Evolutionary conservation across 2,329 filamentous ascomycete species (phyloP).

Genomic region (Colletotrichum tropicale): DNA sequence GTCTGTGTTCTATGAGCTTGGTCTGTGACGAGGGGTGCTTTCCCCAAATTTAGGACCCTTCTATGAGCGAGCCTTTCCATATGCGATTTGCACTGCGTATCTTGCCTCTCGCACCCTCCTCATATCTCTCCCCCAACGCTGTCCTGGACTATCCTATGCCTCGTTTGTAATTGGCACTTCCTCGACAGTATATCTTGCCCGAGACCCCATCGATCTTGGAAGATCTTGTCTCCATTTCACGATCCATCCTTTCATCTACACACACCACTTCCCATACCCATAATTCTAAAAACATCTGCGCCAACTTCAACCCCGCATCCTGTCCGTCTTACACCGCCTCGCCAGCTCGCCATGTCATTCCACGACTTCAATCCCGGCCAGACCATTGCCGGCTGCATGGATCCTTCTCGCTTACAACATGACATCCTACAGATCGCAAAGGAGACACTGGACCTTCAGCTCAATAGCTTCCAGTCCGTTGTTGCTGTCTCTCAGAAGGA

Average conservation of each 20-base stretch:
- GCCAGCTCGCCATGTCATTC: not conserved
- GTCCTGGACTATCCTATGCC: not conserved
- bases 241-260: not conserved
- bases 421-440: not conserved
- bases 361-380: slow-evolving; percentile 8
- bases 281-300: not conserved
- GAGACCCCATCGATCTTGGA: not conserved
- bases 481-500: slow-evolving; percentile 1
- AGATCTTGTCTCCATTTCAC: not conserved
- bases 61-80: not conserved
- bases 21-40: not conserved
- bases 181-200: not conserved
- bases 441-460: slow-evolving; percentile 3
- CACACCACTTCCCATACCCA: not conserved
- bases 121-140: not conserved
- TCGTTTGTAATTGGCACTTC: not conserved
- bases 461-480: slow-evolving; percentile 14
- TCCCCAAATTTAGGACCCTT: not conserved
- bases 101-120: not conserved
- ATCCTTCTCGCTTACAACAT: not conserved
- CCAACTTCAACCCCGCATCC: not conserved
- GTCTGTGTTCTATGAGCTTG: not conserved
- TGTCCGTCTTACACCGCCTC: not conserved
- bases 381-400: slow-evolving; percentile 5
- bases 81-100: not conserved